A percentile compares a stretch with the other conserved stretches of the same genome.
These are phyloP conservation scores for Obelidium mucronatum DNA, from an alignment of 192 early-diverging fungal species.

Conservation along the genomic window DNA sequence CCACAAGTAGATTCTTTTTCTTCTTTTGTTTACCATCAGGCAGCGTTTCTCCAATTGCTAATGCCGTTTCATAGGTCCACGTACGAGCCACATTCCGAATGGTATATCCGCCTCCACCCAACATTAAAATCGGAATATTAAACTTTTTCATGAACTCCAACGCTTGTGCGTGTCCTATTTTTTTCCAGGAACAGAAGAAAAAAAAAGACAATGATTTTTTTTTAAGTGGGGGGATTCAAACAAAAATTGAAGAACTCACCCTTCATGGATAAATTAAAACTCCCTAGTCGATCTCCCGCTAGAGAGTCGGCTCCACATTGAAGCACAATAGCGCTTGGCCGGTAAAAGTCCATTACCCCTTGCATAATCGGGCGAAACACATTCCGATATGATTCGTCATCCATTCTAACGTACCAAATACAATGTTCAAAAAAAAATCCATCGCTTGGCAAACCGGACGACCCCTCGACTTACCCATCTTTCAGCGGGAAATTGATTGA, in stretches of 20 bases:
- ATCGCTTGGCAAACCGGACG: too few relatives aligned
- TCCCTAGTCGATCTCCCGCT: slow-evolving; percentile 92
- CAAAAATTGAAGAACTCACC: too few relatives aligned
- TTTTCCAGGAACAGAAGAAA: slow-evolving; percentile 48
- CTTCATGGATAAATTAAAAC: slow-evolving; percentile 94
- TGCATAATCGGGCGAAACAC: slow-evolving; percentile 79
- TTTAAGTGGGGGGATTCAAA: too few relatives aligned
- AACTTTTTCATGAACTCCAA: slow-evolving; percentile 92
- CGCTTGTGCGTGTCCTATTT: slow-evolving; percentile 89
- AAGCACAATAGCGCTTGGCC: slow-evolving; percentile 89
- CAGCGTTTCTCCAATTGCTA: slow-evolving; percentile 76
- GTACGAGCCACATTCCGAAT: slow-evolving; percentile 89
- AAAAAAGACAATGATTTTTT: too few relatives aligned
- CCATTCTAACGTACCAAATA: slow-evolving; percentile 47
- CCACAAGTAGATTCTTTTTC: too few relatives aligned
- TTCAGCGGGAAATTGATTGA: slow-evolving; percentile 96
- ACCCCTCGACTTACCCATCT: slow-evolving; percentile 64
- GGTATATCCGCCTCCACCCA: slow-evolving; percentile 97
- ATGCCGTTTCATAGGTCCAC: slow-evolving; percentile 94
- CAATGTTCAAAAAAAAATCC: neutral
- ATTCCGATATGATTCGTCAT: slow-evolving; percentile 84
- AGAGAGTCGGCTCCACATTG: slow-evolving; percentile 98
- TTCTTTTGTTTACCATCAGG: slow-evolving; percentile 63
- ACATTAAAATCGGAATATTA: slow-evolving; percentile 87
- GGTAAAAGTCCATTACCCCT: slow-evolving; percentile 92